Evolutionary conservation across 306 rosid genomes (phyloP).

Genomic region (Fragaria iinumae): DNA sequence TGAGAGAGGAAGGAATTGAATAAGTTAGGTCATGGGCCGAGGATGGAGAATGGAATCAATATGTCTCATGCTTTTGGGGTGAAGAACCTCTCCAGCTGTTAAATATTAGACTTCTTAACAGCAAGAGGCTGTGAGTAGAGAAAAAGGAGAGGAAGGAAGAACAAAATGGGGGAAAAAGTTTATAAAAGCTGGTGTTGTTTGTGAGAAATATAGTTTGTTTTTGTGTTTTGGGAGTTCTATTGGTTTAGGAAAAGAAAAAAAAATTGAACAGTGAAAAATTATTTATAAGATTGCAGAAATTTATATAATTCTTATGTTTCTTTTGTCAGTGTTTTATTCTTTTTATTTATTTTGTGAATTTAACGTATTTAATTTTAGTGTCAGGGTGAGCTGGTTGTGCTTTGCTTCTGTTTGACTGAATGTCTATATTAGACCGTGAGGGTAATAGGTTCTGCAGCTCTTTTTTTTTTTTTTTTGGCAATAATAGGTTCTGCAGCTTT

Average conservation of each 20-base stretch:
- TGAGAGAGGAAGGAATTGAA: conserved; percentile 9
- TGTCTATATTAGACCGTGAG: conserved; percentile 29
- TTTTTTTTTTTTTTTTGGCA: background rate
- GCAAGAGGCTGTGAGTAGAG: conserved; percentile 27
- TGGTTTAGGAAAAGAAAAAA: conserved; percentile 1
- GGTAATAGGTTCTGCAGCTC: conserved; percentile 27
- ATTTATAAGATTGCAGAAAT: conserved; percentile 31
- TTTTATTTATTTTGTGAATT: conserved; percentile 5
- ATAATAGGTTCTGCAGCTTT: conserved; percentile 26
- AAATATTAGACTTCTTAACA: conserved; percentile 67
- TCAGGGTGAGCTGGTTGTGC: conserved; percentile 18
- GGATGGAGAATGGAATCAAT: conserved; percentile 23
- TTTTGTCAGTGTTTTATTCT: conserved; percentile 4
- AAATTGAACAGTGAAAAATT: conserved; percentile 1
- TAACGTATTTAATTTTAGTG: background rate
- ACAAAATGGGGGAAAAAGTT: background rate
- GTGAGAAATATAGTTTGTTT: conserved; percentile 29
- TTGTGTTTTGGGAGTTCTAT: conserved; percentile 22
- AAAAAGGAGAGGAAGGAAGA: background rate
- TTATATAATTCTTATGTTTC: conserved; percentile 17
- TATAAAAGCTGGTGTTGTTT: conserved; percentile 23
- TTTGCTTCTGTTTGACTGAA: conserved; percentile 40
- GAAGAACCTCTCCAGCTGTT: conserved; percentile 57
- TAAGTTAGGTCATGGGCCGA: conserved; percentile 47
- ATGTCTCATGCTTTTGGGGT: conserved; percentile 39